Conservation (phyloP, 2,329 filamentous ascomycete genomes). For the Colletotrichum sp. region DNA sequence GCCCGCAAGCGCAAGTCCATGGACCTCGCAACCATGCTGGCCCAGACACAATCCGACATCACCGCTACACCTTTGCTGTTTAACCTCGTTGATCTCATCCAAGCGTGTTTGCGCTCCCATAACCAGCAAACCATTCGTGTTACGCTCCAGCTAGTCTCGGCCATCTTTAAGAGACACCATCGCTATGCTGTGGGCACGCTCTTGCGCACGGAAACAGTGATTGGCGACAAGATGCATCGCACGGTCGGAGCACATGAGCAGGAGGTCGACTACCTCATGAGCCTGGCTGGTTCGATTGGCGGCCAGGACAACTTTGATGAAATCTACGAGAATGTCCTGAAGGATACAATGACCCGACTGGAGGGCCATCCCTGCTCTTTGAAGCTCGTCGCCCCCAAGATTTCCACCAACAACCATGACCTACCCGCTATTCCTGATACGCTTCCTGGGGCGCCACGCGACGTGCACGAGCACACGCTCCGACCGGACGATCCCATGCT, state of each 20-base stretch:
- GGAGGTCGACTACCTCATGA: constrained; percentile 75
- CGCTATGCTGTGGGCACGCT: constrained; percentile 82
- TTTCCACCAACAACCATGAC: constrained; percentile 61
- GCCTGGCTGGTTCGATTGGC: constrained; percentile 71
- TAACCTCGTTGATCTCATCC: constrained; percentile 88
- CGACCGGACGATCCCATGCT: constrained; percentile 67
- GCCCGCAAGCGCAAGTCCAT: constrained; percentile 87
- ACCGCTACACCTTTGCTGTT: constrained; percentile 85
- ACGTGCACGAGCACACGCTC: constrained; percentile 66
- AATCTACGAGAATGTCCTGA: constrained; percentile 73
- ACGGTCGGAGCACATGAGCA: constrained; percentile 78
- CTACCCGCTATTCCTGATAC: constrained; percentile 60
- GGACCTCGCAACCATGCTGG: constrained; percentile 82
- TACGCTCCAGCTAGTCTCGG: constrained; percentile 84
- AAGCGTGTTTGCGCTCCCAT: constrained; percentile 82
- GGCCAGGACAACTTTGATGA: constrained; percentile 75
- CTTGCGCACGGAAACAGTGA: constrained; percentile 68
- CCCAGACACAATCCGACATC: constrained; percentile 70
- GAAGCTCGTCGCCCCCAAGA: constrained; percentile 67
- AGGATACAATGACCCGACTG: constrained; percentile 71
- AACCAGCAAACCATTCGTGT: constrained; percentile 91
- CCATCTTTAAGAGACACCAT: constrained; percentile 87
- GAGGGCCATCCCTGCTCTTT: constrained; percentile 78
- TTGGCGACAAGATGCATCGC: constrained; percentile 59
- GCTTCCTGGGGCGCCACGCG: constrained; percentile 65